Conservation (phyloP, 2,329 filamentous ascomycete species). For the Macrophomina pseudophaseolina region DNA sequence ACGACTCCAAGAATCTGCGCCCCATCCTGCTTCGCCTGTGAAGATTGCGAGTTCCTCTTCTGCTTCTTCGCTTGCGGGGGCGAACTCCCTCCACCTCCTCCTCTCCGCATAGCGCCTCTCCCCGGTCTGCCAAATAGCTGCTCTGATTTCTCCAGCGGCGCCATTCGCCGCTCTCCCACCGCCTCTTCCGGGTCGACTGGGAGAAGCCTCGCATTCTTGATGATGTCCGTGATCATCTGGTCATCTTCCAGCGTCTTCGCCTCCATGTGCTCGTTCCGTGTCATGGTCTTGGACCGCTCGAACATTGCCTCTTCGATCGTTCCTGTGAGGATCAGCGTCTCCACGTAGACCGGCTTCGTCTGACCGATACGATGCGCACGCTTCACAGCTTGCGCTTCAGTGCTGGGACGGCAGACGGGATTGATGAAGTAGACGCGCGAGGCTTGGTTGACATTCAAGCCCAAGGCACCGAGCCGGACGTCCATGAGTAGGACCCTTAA, state of each 20-base stretch:
- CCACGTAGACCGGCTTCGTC: constrained; percentile 75
- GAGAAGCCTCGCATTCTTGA: constrained; percentile 60
- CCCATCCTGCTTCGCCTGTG: not conserved
- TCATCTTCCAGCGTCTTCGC: constrained; percentile 66
- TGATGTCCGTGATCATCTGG: constrained; percentile 62
- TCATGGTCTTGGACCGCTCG: constrained; percentile 75
- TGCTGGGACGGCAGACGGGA: constrained; percentile 80
- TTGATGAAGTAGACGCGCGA: constrained; percentile 89
- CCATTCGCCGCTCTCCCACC: constrained; percentile 45
- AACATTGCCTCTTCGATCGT: constrained; percentile 88
- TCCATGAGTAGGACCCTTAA: constrained; percentile 89
- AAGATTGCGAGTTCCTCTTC: not conserved
- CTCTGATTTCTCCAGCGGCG: constrained; percentile 47
- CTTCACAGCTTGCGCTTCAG: constrained; percentile 91
- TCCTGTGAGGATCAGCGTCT: constrained; percentile 79
- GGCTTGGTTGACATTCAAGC: constrained; percentile 81
- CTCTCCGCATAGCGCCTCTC: constrained; percentile 25
- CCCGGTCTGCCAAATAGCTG: constrained; percentile 50
- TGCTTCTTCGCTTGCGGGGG: not conserved
- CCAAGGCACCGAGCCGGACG: constrained; percentile 85
- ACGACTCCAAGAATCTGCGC: not conserved
- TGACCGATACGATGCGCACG: constrained; percentile 89
- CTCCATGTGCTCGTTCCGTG: constrained; percentile 60
- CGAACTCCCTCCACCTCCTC: not conserved
- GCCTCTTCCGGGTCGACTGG: constrained; percentile 44